These are phyloP conservation scores for Allantophomopsis cytisporea DNA, from an alignment of 2,329 filamentous ascomycete genomes.

Conservation along the genomic window DNA sequence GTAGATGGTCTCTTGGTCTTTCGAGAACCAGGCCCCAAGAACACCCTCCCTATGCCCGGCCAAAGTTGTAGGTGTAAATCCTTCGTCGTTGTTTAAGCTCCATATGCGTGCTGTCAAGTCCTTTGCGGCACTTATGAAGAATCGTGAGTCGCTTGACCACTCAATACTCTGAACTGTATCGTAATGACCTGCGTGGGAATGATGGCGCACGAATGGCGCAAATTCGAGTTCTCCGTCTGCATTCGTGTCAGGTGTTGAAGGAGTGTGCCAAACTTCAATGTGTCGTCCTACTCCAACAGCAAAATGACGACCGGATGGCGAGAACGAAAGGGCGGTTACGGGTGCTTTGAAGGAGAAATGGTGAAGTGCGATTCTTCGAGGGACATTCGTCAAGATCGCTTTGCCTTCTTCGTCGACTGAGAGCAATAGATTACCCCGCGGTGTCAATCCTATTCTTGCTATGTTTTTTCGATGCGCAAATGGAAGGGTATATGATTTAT, in stretches of 20 bases:
- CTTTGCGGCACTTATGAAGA: slow-evolving; percentile 85
- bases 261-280: slow-evolving; percentile 93
- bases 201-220: slow-evolving; percentile 82
- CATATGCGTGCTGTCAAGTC: slow-evolving; percentile 90
- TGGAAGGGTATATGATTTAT: slow-evolving; percentile 75
- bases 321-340: slow-evolving; percentile 76
- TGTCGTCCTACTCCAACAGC: slow-evolving; percentile 77
- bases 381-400: slow-evolving; percentile 85
- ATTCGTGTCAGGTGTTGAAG: slow-evolving; percentile 72
- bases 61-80: slow-evolving; percentile 79
- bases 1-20: slow-evolving; percentile 89
- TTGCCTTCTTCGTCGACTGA: slow-evolving; percentile 90
- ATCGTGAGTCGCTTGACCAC: slow-evolving; percentile 93
- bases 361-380: slow-evolving; percentile 74
- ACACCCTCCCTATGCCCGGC: slow-evolving; percentile 85
- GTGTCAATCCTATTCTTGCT: slow-evolving; percentile 72
- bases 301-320: slow-evolving; percentile 82
- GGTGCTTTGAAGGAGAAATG: slow-evolving; percentile 88
- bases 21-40: slow-evolving; percentile 91
- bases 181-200: slow-evolving; percentile 78
- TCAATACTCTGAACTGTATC: slow-evolving; percentile 76
- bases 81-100: slow-evolving; percentile 78
- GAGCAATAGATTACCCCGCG: slow-evolving; percentile 81
- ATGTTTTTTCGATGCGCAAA: slow-evolving; percentile 96
- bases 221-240: slow-evolving; percentile 79